These are phyloP conservation scores for Syzygium grande DNA, from an alignment of 345 rosid genomes.

Conservation along the genomic window DNA sequence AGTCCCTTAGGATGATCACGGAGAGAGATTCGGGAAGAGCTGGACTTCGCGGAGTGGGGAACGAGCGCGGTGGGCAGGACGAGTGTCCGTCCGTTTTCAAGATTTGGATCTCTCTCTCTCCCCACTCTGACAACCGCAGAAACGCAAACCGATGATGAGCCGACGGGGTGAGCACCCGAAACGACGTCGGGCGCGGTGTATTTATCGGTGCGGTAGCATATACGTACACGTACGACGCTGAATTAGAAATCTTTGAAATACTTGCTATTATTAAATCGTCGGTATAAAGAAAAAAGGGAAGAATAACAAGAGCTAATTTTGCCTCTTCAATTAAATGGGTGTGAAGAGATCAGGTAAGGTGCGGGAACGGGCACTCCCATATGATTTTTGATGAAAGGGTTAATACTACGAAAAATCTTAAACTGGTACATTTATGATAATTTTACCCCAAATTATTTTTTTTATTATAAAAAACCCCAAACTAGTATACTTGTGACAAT, in stretches of 20 bases:
- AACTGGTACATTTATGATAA: too few species aligned
- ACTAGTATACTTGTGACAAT: too few species aligned
- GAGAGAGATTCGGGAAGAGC: not conserved
- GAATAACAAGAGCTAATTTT: not conserved
- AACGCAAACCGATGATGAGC: not conserved
- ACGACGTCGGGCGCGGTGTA: not conserved
- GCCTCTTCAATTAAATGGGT: not conserved
- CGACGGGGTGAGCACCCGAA: not conserved
- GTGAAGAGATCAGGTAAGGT: not conserved
- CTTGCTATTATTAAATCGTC: not conserved
- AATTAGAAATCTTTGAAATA: not conserved
- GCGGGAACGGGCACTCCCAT: not conserved
- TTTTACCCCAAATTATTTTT: too few species aligned
- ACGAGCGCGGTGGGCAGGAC: not conserved
- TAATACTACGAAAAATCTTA: too few species aligned
- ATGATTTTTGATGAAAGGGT: too few species aligned
- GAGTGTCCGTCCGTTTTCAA: not conserved
- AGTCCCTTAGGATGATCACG: not conserved
- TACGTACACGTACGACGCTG: not conserved
- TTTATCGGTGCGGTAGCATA: not conserved
- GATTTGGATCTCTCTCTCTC: not conserved
- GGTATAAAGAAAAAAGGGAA: not conserved
- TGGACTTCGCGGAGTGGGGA: not conserved
- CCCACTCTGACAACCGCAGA: conserved; percentile 10
- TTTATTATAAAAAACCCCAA: too few species aligned